Evolutionary conservation across 257 asterid genomes (phyloP).

Genomic region (Paraleonurus japonicus): DNA sequence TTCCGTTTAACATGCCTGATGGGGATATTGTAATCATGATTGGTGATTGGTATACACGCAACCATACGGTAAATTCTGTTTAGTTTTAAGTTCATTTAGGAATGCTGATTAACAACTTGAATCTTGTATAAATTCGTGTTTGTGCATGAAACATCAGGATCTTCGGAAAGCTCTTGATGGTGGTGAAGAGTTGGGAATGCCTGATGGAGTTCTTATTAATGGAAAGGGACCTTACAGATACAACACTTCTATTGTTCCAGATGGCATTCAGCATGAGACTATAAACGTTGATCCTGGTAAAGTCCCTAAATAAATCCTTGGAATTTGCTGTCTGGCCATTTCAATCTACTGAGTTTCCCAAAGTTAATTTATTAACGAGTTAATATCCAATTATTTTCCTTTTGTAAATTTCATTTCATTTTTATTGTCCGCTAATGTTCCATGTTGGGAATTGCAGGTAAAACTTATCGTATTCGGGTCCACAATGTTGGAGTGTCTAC

Average conservation of each 20-base stretch:
- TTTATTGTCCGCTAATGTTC: not conserved
- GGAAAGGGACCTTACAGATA: conserved; percentile 97
- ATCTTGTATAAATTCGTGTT: not conserved
- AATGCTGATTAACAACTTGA: conserved; percentile 8
- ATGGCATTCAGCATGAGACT: conserved; percentile 75
- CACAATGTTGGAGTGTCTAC: conserved; percentile 90
- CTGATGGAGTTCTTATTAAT: conserved; percentile 91
- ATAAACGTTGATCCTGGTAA: conserved; percentile 88
- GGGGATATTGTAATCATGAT: conserved; percentile 77
- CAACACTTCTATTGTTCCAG: conserved; percentile 76
- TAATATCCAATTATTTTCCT: not conserved
- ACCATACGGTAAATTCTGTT: conserved; percentile 57
- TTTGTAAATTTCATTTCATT: not conserved
- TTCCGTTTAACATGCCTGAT: conserved; percentile 77
- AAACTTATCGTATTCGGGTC: conserved; percentile 84
- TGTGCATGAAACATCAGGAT: conserved; percentile 41
- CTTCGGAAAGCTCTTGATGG: conserved; percentile 60
- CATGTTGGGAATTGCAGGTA: conserved; percentile 49
- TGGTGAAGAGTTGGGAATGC: conserved; percentile 82
- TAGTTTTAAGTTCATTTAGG: not conserved
- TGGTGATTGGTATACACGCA: conserved; percentile 92
- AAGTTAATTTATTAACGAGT: not conserved
- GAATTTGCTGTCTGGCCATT: not conserved
- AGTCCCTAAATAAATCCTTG: not conserved
- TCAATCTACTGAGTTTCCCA: not conserved